Evolutionary conservation across 768 basidiomycete genomes (phyloP), one percentile per base, ranked within the genome.

Genomic region (Fomitopsis serialis): DNA sequence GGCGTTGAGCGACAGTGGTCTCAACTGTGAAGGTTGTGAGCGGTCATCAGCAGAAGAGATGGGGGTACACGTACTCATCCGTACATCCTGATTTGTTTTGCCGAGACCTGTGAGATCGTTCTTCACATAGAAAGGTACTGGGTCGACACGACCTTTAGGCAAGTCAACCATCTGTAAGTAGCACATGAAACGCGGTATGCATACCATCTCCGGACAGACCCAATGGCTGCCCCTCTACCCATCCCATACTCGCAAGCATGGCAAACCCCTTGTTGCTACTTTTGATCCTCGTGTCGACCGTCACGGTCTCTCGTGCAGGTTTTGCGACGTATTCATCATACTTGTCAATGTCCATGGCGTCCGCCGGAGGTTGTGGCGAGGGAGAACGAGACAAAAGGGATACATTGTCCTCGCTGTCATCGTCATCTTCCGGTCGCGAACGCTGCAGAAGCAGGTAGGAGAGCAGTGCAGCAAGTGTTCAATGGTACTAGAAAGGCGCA

Each of bases 211-310:
- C 82, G 48, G 88, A 86, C 15, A 88, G 60, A 4, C 91, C 91
- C 1, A 93, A 72, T 17, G 87, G 82, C 58, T 85, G 80, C 12
- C 91, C 91, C 63, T 89, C 88, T 0, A 76, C 70, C 91, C 91
- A 92, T 7, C 91, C 91, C 50, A 92, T 78, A 69, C 86, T 92
- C 29, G 83, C 78, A 1, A 93, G 80, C 74, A 93, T 78, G 8
- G 80, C 74, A 65, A 91, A 92, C 12, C 91, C 91, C 62, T 84
- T 88, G 69, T 93, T 93, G 35, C 80, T 78, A 40, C 79, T 75
- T 65, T 87, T 86, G 61, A 93, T 83, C 66, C 77, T 89, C 40
- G 89, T 92, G 48, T 92, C 85, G 51, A 92, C 81, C 8, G 91
- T 92, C 56, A 92, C 78, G 58, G 82, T 75, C 63, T 92, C 90